Evolutionary conservation across 306 rosid species (phyloP), one percentile per base, ranked within the genome.

Genomic region (Cicer judaicum): DNA sequence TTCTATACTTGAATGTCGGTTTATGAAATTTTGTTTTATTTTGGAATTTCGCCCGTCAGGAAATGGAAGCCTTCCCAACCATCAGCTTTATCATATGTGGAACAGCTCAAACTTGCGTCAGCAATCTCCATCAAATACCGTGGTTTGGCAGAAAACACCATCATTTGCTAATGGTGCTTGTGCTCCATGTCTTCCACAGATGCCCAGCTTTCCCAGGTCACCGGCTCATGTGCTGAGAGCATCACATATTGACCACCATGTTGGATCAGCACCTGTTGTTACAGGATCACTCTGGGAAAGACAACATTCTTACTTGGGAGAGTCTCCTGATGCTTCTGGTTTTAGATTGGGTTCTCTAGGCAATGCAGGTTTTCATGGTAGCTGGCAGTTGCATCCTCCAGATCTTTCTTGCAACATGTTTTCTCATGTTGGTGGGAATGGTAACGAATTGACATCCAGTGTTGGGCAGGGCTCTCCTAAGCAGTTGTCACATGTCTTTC

Each of bases 231-330:
- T 87, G 75, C 84, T 89, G 75, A 84, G 78, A 47, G 77, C 87
- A 64, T 81, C 94, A 43, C 85, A 87, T 71, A 49, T 87, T 36
- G 86, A 82, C 29, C 92, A 83, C 57, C 97, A 85, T 63, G 91
- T 89, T 72, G 97, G 97, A 70, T 91, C 94, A 52, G 97, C 97
- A 46, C 97, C 97, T 1, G 88, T 84, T 61, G 84, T 89, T 65
- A 89, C 91, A 5, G 88, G 87, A 73, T 89, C 94, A 10, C 87
- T 85, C 7, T 91, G 97, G 97, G 94, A 89, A 65, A 86, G 87
- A 71, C 88, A 76, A 24, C 85, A 70, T 68, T 78, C 89, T 68
- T 91, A 77, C 88, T 72, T 81, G 79, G 87, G 85, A 72, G 91
- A 85, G 80, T 89, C 97, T 77, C 88, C 94, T 72, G 94, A 88